Percentiles rank a stretch among this genome's conserved stretches.
Evolutionary conservation across 345 rosid genomes (phyloP).

Genomic region (Eucalyptus pauciflora): DNA sequence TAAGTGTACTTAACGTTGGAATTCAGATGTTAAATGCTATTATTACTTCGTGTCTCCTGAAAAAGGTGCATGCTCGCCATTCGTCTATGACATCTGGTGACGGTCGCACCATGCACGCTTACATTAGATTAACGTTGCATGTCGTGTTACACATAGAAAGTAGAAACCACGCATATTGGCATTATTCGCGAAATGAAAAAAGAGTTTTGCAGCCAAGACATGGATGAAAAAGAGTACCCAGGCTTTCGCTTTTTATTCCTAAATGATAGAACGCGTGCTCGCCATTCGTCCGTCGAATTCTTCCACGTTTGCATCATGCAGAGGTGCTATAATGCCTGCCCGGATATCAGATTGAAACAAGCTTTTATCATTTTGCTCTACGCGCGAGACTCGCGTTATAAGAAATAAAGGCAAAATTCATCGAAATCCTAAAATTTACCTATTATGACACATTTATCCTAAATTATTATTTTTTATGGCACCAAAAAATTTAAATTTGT

Average conservation of each 20-base stretch:
- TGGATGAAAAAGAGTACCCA: neutral
- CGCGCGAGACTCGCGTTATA: neutral
- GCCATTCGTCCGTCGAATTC: neutral
- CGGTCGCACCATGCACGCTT: neutral
- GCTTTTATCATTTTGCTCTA: neutral
- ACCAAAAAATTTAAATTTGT: too few species aligned
- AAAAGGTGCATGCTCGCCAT: neutral
- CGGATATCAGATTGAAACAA: neutral
- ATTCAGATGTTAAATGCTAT: too few species aligned
- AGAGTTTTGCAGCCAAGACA: neutral
- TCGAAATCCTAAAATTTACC: accelerated
- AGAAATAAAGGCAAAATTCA: neutral
- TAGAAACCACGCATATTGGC: neutral
- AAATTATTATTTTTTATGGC: too few species aligned
- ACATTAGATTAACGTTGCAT: neutral
- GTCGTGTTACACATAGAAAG: neutral
- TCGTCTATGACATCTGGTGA: neutral
- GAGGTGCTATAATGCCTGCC: neutral
- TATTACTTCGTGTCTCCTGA: neutral
- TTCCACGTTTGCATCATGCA: neutral
- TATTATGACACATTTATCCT: accelerated
- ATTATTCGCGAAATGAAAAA: neutral
- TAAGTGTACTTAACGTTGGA: neutral
- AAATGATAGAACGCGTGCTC: neutral
- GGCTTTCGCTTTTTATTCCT: neutral